Base-by-base conservation (phyloP, 2,329 filamentous ascomycete species). In the Pleurostoma richardsiae region DNA sequence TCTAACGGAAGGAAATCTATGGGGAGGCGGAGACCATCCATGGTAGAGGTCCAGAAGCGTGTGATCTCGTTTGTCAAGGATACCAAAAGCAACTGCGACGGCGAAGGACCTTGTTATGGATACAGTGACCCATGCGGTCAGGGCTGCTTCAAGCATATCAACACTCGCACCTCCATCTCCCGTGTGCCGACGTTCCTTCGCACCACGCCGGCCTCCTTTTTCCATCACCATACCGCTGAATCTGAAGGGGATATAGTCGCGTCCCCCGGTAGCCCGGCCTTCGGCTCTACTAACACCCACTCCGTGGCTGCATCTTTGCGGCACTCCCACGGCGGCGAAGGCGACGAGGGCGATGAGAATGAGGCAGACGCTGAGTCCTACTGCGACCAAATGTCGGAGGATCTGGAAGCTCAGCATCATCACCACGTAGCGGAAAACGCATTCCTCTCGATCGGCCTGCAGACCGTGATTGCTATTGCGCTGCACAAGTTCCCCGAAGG, bases 401-500 rank as follows among this genome's bases (percentile, higher is more conserved):
- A 79, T 44, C n/a, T 68, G 4, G 75, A 79, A 49, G 69, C 70
- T 5, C 72, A 73, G 50, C 90, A 96, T 60, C 92, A 99, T 60
- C 92, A 99, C 66, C 94, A 99, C 64, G 92, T 97, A 3, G 89
- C 92, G 0, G 85, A 88, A 51, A 97, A 97, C 59, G 90, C 89
- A 5, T 99, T 96, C 64, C 74, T 97, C 52, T 88, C 88, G 44
- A 94, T 97, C 50, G 91, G 94, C n/a, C 79, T 99, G 1, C 94
- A 99, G 66, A 97, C 94, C 0, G 92, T 89, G 11, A 85, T 96
- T 43, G 94, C 94, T 5, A 97, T 99, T 52, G 90, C 92, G 6
- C 74, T 99, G 2, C 94, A 99, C 72, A 99, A 99, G 64, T 86
- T 97, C 33, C 94, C 94, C 2, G 94, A 86, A 59, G 83, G 83